Evolutionary conservation across 805 yeast genomes (phyloP), one percentile per base, ranked within the genome.

Genomic region (Hanseniaspora valbyensis): DNA sequence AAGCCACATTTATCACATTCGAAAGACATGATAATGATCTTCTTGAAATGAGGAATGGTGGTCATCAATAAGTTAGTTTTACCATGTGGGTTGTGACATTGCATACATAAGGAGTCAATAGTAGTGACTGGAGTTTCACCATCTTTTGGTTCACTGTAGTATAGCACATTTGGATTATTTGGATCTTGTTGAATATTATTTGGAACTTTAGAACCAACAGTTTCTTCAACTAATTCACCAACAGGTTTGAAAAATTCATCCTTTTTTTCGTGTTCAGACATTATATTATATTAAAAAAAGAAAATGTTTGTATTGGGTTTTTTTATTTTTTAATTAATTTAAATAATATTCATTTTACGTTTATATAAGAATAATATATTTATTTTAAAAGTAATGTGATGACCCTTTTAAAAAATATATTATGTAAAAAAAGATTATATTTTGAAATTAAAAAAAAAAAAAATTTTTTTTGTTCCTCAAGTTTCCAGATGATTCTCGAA

Each of bases 1-100:
- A 86, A 78, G 0, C 86, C 85, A 71, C 99, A 92, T 66, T 89
- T 96, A 25, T 92, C 90, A 67, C 99, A 92, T 57, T 81, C 85
- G 66, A 92, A 92, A 1, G 96, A 88, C 95, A 92, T 90, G 52
- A 92, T 65, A 46, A 92, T 83, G 48, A 92, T 78, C 65, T 92
- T 96, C 56, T 89, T 73, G 69, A 92, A 92, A 60, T 72, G 87
- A 18, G 99, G 99, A 59, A 92, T 92, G 49, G 79, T 73, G 13
- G 99, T 92, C 59, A 92, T 70, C 39, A 92, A 71, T 64, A 92
- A 65, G 57, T 94, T 70, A 4, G 98, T 92, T 49, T 72, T 72
- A 53, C 99, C 99, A 52, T 78, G 75, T 57, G 90, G 70, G 55
- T 81, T 84, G 18, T 44, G 50, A 67, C 99, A 92, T 71, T 85